These are phyloP conservation scores for Waltiozyma solani DNA, from an alignment of 1,139 yeast species.

Conservation along the genomic window DNA sequence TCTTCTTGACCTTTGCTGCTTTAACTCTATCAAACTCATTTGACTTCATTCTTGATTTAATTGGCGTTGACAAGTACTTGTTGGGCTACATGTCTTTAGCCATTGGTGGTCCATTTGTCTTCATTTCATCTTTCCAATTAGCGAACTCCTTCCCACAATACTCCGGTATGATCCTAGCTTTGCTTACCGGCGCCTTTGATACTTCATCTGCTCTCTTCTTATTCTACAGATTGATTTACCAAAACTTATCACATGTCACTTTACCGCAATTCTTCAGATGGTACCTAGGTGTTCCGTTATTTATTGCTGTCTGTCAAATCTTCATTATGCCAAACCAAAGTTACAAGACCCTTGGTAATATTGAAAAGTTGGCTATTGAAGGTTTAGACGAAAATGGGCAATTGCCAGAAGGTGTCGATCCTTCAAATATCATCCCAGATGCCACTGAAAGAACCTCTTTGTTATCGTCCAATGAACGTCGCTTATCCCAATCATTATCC, in stretches of 20 bases:
- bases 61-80: conserved; percentile 42
- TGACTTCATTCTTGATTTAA: conserved; percentile 21
- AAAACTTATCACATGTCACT: conserved; percentile 24
- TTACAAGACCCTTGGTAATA: conserved; percentile 59
- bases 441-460: conserved; percentile 21
- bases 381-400: conserved; percentile 50
- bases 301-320: conserved; percentile 63
- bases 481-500: conserved; percentile 1
- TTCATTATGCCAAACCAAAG: conserved; percentile 72
- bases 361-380: conserved; percentile 59
- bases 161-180: conserved; percentile 63
- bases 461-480: conserved; percentile 12
- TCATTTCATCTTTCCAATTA: conserved; percentile 70
- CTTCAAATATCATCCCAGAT: conserved; percentile 20
- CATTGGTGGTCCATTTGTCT: conserved; percentile 75
- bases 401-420: conserved; percentile 23
- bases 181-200: conserved; percentile 71
- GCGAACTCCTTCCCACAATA: conserved; percentile 63
- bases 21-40: conserved; percentile 26
- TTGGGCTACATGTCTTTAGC: conserved; percentile 62
- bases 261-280: conserved; percentile 49
- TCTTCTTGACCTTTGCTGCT: conserved; percentile 44
- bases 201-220: conserved; percentile 68
- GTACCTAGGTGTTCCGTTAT: conserved; percentile 64
- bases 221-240: conserved; percentile 53